Percentiles rank a stretch among this genome's conserved stretches.
phyloP scores from a whole-genome alignment of 1,284 basidiomycete species.

The Fomitopsis palustris region DNA sequence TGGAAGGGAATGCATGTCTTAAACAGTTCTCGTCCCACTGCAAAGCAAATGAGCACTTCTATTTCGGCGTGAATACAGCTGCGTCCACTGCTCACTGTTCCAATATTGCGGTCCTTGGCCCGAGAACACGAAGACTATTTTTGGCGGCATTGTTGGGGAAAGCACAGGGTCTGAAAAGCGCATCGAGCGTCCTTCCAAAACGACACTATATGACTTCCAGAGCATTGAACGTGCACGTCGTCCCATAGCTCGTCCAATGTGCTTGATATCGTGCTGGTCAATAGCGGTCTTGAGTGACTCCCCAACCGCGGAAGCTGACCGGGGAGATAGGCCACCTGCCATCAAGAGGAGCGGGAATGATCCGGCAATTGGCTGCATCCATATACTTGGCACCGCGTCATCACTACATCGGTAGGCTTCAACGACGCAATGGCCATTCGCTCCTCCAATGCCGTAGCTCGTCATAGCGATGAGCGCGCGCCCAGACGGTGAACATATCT shows the following conservation, averaged over 20 bases:
- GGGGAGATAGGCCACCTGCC: slow-evolving; percentile 29
- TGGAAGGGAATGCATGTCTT: slow-evolving; percentile 31
- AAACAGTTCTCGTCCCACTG: slow-evolving; percentile 41
- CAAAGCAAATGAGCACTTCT: neutral
- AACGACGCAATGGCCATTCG: slow-evolving; percentile 36
- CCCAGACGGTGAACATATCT: slow-evolving; percentile 15
- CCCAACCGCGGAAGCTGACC: neutral
- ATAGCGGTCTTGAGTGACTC: neutral
- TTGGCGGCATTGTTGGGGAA: slow-evolving; percentile 22
- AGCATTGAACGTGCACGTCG: slow-evolving; percentile 31
- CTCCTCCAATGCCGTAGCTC: slow-evolving; percentile 40
- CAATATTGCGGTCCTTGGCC: slow-evolving; percentile 44
- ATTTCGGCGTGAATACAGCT: neutral
- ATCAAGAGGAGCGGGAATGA: slow-evolving; percentile 25
- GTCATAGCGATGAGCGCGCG: slow-evolving; percentile 32
- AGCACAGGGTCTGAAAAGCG: slow-evolving; percentile 24
- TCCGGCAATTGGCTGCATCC: too few species aligned
- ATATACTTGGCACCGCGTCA: neutral
- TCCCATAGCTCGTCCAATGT: slow-evolving; percentile 14
- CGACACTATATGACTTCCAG: slow-evolving; percentile 27
- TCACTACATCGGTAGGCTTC: slow-evolving; percentile 21
- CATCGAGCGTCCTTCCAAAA: neutral
- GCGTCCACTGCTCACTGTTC: slow-evolving; percentile 19
- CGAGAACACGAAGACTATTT: slow-evolving; percentile 37
- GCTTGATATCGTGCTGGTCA: neutral